Conservation (phyloP, 441 rosid species). For the Mallotus japonicus region DNA sequence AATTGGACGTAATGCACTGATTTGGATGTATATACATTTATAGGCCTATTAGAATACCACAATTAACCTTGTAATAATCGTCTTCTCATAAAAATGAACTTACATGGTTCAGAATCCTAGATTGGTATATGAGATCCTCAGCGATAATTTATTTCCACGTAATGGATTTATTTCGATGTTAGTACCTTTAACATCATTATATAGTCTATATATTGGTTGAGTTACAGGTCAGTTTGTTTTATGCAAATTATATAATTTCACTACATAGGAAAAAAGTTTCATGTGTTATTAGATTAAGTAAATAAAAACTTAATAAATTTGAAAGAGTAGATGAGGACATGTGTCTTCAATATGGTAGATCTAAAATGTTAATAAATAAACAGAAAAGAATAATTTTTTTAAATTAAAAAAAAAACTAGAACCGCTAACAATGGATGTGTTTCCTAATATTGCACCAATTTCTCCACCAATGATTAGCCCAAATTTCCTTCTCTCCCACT, state of each 20-base stretch:
- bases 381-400: not conserved
- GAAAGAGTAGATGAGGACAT: not conserved
- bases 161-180: too few relatives aligned
- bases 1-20: too few relatives aligned
- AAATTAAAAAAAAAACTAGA: not conserved
- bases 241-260: too few relatives aligned
- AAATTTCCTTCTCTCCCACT: conserved; percentile 11
- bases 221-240: too few relatives aligned
- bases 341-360: not conserved
- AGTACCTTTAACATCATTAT: too few relatives aligned
- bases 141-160: too few relatives aligned
- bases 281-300: too few relatives aligned
- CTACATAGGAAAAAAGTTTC: too few relatives aligned
- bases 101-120: not conserved
- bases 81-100: not conserved
- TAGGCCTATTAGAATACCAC: not conserved
- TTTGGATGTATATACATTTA: too few relatives aligned
- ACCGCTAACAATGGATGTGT: conserved; percentile 19
- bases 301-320: not conserved
- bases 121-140: not conserved
- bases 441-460: conserved; percentile 30
- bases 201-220: too few relatives aligned
- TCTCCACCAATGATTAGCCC: conserved; percentile 24
- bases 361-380: not conserved
- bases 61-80: too few relatives aligned